These are phyloP conservation scores for Cnidoscolus chayamansa DNA, from an alignment of 441 rosid species.

Conservation along the genomic window DNA sequence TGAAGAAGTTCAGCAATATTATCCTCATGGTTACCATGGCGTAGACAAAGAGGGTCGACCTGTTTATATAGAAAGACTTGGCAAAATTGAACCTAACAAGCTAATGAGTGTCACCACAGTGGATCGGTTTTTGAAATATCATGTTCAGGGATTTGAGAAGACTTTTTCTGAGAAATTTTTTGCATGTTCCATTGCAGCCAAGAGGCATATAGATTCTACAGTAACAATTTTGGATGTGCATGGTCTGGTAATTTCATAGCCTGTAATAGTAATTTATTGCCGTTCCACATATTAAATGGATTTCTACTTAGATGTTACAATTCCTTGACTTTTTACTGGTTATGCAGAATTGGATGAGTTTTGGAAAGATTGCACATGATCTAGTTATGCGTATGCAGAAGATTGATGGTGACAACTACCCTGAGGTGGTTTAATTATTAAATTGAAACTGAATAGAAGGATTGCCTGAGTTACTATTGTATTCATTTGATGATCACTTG, in stretches of 20 bases:
- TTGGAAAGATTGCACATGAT: conserved; percentile 81
- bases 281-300: background rate
- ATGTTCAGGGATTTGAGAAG: conserved; percentile 88
- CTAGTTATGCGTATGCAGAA: conserved; percentile 89
- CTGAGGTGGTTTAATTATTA: conserved; percentile 63
- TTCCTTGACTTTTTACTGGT: conserved; percentile 21
- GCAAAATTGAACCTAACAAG: conserved; percentile 67
- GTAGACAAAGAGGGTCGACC: conserved; percentile 88
- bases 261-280: conserved; percentile 14
- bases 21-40: conserved; percentile 97
- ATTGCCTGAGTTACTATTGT: conserved; percentile 11
- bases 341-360: conserved; percentile 75
- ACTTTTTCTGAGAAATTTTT: conserved; percentile 80
- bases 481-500: conserved; percentile 17
- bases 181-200: conserved; percentile 80
- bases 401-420: conserved; percentile 94
- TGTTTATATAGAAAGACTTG: conserved; percentile 76
- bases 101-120: conserved; percentile 72
- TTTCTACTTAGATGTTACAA: conserved; percentile 8
- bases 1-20: conserved; percentile 66
- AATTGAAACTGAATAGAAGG: background rate
- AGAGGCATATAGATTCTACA: conserved; percentile 73
- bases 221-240: conserved; percentile 78
- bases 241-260: conserved; percentile 57
- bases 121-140: conserved; percentile 84